Evolutionary conservation across 306 rosid genomes (phyloP), one percentile per base, ranked within the genome.

Genomic region (Neltuma alba): DNA sequence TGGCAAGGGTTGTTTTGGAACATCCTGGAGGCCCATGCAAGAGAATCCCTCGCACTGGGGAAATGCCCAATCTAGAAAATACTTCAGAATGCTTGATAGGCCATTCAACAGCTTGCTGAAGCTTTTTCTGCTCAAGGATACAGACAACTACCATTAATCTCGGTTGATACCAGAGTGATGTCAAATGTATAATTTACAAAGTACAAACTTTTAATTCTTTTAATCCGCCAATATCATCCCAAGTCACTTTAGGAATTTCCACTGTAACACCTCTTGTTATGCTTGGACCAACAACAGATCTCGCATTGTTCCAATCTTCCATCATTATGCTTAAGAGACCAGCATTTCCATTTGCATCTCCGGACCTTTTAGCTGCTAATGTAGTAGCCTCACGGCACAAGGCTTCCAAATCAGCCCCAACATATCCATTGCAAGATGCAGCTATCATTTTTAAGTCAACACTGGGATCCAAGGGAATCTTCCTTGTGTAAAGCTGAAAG

Each of bases 21-120:
- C 98, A 95, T 80, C 98, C 98, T 15, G 99, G 98, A 74, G 99
- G 99, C 71, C 99, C 98, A 52, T 95, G 94, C 74, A 95, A 89
- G 86, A 95, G 99, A 90, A 95, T 81, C 79, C 99, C 99, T 18
- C 94, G 92, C 5, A 87, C 79, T 69, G 99, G 97, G 48, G 98
- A 86, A 88, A 92, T 85, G 82, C 98, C 97, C 84, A 92, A 69
- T 88, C 93, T 92, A 50, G 88, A 80, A 87, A 91, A 89, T 10
- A 86, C 83, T 38, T 82, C 79, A 81, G 96, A 80, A 83, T 90
- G 89, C 84, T 91, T 92, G 30, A 95, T 89, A 71, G 99, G 99
- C 95, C 97, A 91, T 80, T 95, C 98, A 77, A 95, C 90, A 73
- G 96, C 93, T 89, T 95, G 91, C 85, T 87, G 91, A 67, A 95